phyloP scores from a whole-genome alignment of 257 asterid genomes.

The Vinca minor region DNA sequence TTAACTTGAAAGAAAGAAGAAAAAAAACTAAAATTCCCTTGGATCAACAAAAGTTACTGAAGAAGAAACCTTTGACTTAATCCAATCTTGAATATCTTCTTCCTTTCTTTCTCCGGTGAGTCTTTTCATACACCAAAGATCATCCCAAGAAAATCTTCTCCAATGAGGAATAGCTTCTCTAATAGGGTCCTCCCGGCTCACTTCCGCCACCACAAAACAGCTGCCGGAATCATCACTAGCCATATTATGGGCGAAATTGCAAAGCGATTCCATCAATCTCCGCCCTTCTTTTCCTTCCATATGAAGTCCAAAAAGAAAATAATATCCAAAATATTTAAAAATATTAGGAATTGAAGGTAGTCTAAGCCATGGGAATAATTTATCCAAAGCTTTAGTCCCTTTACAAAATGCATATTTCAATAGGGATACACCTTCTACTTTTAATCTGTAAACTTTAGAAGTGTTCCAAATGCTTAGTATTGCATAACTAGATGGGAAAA shows the following conservation, averaged over 20 bases:
- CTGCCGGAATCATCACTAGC: constrained; percentile 42
- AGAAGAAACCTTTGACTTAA: constrained; percentile 27
- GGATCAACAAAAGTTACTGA: constrained; percentile 94
- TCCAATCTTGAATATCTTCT: constrained; percentile 33
- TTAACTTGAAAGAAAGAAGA: neutral
- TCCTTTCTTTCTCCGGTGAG: constrained; percentile 13
- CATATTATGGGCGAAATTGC: constrained; percentile 53
- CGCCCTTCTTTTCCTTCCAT: constrained; percentile 53
- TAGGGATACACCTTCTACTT: constrained; percentile 56
- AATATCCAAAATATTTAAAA: constrained; percentile 52
- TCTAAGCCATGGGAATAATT: constrained; percentile 56
- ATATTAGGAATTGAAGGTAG: constrained; percentile 66
- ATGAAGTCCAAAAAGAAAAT: constrained; percentile 58
- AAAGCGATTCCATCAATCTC: constrained; percentile 41
- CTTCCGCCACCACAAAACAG: constrained; percentile 63
- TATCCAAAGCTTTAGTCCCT: constrained; percentile 54
- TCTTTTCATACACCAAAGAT: constrained; percentile 75
- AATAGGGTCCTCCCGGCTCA: constrained; percentile 54
- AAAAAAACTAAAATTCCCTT: constrained; percentile 41
- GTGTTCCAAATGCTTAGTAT: constrained; percentile 70
- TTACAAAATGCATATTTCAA: constrained; percentile 45
- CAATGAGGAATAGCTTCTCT: constrained; percentile 62
- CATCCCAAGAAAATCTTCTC: constrained; percentile 79
- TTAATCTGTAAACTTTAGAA: constrained; percentile 50
- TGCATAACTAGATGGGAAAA: constrained; percentile 47